Evolutionary conservation across 176 grass and related monocot species (phyloP), one percentile per base, ranked within the genome.

Genomic region (Alopecurus myosuroides): DNA sequence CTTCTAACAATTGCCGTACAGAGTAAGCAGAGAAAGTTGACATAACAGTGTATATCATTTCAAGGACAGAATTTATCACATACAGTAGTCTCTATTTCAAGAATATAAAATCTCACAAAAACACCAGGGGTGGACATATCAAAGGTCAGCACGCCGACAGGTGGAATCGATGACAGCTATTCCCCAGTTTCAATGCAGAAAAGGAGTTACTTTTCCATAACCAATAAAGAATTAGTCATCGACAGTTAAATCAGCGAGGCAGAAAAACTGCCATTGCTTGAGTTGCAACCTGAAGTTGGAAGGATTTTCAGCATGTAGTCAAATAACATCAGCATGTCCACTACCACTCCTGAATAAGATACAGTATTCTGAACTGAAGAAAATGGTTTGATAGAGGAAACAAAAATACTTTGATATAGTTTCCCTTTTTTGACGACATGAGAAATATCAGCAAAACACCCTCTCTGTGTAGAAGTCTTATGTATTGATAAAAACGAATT

Each of bases 21-120:
- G 41, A 82, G 37, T 84, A 88, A 2, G 56, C 57, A 56, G 26
- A 6, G 76, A 88, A 84, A 72, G 75, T 55, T 77, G 2, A 3
- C 11, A 17, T 4, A 82, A 68, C 70, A 67, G 35, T 74, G 19
- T 0, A 41, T 40, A 11, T 86, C 55, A 17, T 52, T 85, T 58
- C 25, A 78, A 57, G 74, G 78, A 69, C 18, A 77, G 48, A 60
- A 17, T 11, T 44, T 18, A 28, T 28, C 28, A 19, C 41, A 60
- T n/a, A 80, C 58, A 34, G 18, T 65, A 48, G 22, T 34, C 44
- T 81, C 12, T 33, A 50, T 68, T 51, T 68, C 56, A 50, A 35
- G 78, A 52, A 81, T 15, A 29, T 61, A 11, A 65, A 71, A 79
- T 20, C 53, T 30, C 3, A 73, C 48, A 42, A 84, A 35, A 49